Evolutionary conservation across 2,329 filamentous ascomycete genomes (phyloP).

Genomic region (Nemania diffusa): DNA sequence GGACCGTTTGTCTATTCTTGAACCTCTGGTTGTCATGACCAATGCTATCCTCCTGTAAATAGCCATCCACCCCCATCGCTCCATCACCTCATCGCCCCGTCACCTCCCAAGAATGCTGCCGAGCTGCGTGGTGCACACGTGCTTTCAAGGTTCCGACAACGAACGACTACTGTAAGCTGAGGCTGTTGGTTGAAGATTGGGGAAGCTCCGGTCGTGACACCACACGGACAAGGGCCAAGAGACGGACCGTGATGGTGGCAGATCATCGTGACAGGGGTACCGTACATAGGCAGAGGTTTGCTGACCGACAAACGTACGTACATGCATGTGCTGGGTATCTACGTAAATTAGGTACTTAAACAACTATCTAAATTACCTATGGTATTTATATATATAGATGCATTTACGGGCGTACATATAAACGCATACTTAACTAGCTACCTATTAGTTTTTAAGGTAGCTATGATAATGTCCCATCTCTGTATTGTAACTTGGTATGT

Average conservation of each 20-base stretch:
- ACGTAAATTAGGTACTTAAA: too few relatives aligned
- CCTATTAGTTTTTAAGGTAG: too few relatives aligned
- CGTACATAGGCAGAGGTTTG: background rate
- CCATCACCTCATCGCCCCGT: too few relatives aligned
- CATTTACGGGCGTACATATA: too few relatives aligned
- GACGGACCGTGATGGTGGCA: background rate
- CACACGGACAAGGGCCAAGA: slow-evolving; percentile 14
- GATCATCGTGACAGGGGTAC: background rate
- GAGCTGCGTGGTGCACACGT: slow-evolving; percentile 23
- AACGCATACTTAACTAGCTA: too few relatives aligned
- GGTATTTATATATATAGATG: too few relatives aligned
- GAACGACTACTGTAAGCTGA: slow-evolving; percentile 6
- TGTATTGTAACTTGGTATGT: background rate
- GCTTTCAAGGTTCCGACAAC: slow-evolving; percentile 13
- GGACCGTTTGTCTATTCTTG: slow-evolving; percentile 13
- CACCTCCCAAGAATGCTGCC: background rate
- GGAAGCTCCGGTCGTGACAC: slow-evolving; percentile 33
- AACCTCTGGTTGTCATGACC: background rate
- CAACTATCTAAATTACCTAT: too few relatives aligned
- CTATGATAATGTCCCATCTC: background rate
- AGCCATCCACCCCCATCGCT: too few relatives aligned
- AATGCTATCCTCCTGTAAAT: slow-evolving; percentile 29
- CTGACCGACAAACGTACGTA: background rate
- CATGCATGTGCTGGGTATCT: too few relatives aligned
- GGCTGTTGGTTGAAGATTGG: slow-evolving; percentile 25